Conservation (phyloP, 768 basidiomycete species). For the Neoboletus magnificus region DNA sequence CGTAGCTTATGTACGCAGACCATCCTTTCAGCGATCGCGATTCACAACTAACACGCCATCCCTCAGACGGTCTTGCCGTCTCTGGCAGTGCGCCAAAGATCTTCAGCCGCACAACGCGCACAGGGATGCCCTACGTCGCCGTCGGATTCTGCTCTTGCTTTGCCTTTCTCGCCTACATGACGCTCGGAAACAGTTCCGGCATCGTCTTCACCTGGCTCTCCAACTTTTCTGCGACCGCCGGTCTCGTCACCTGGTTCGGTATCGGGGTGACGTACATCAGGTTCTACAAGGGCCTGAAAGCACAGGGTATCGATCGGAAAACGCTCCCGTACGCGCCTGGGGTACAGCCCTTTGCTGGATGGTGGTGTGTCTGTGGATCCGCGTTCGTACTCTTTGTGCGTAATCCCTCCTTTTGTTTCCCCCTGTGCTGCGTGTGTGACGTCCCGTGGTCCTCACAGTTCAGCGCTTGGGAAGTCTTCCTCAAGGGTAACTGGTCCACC, state of each 20-base stretch:
- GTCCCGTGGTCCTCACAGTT: slow-evolving; percentile 22
- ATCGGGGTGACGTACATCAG: slow-evolving; percentile 46
- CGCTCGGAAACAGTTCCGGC: slow-evolving; percentile 32
- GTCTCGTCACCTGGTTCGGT: slow-evolving; percentile 43
- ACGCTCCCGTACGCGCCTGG: slow-evolving; percentile 44
- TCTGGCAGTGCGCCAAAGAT: slow-evolving; percentile 53
- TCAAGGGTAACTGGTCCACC: slow-evolving; percentile 36
- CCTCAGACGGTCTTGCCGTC: slow-evolving; percentile 50
- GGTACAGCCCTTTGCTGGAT: slow-evolving; percentile 42
- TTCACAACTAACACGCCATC: slow-evolving; percentile 15
- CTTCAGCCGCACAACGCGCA: slow-evolving; percentile 39
- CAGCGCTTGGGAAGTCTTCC: slow-evolving; percentile 41
- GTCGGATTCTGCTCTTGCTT: slow-evolving; percentile 30
- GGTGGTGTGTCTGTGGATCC: slow-evolving; percentile 33
- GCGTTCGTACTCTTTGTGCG: slow-evolving; percentile 36
- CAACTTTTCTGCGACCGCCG: slow-evolving; percentile 35
- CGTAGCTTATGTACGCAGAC: slow-evolving; percentile 34
- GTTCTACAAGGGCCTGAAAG: slow-evolving; percentile 45
- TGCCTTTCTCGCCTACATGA: slow-evolving; percentile 42
- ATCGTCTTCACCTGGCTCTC: slow-evolving; percentile 43
- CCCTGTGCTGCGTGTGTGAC: too few relatives aligned
- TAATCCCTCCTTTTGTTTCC: background rate
- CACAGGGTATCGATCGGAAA: slow-evolving; percentile 46
- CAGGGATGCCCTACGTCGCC: slow-evolving; percentile 46
- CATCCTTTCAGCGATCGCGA: background rate